Evolutionary conservation across 768 basidiomycete genomes (phyloP).

Genomic region (Leccinum longicurvipes): DNA sequence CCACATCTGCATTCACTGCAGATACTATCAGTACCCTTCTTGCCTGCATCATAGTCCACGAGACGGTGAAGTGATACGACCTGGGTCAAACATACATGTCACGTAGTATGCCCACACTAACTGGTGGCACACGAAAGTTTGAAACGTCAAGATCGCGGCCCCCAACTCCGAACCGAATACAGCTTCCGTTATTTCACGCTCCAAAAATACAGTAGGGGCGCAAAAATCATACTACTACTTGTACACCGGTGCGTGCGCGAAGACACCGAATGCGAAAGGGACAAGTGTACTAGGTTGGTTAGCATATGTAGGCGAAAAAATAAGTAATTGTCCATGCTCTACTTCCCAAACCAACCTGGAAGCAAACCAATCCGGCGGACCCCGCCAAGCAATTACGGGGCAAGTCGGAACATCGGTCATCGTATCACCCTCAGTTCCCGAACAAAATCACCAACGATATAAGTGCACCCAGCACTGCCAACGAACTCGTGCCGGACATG

Average conservation of each 20-base stretch:
- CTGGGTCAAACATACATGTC: not conserved
- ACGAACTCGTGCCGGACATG: constrained; percentile 2
- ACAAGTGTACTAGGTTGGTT: not conserved
- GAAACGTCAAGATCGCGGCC: no score
- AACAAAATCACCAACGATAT: constrained; percentile 11
- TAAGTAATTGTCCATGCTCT: not conserved
- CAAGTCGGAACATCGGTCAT: not conserved
- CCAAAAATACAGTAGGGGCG: not conserved
- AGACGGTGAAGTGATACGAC: not conserved
- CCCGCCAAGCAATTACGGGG: not conserved
- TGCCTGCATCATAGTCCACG: not conserved
- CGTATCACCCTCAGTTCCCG: constrained; percentile 8
- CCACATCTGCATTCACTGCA: no score
- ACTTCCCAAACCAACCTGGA: not conserved
- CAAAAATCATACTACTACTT: not conserved
- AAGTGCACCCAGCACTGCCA: constrained; percentile 10
- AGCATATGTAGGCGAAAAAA: not conserved
- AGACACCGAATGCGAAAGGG: not conserved
- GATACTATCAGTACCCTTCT: no score
- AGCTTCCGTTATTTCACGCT: no score
- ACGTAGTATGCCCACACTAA: no score
- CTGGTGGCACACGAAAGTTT: not conserved
- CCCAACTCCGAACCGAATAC: no score
- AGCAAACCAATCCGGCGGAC: not conserved
- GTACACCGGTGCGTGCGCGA: not conserved